Base-by-base conservation (phyloP, 768 basidiomycete genomes). In the Leccinum incarnatum region DNA sequence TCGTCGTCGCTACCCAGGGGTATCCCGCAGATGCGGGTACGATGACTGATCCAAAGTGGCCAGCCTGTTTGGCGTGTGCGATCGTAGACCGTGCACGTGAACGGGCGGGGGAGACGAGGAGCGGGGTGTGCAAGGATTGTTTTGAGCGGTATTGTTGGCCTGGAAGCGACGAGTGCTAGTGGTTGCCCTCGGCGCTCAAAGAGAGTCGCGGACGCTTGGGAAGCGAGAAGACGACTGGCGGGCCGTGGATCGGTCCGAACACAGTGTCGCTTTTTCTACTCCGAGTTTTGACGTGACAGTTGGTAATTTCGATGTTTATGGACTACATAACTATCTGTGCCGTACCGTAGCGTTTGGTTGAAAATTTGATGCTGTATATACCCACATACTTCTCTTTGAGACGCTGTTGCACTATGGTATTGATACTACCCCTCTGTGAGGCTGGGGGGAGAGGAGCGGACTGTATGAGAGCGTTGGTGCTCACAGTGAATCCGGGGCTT, bases 61-160 rank as follows among this genome's bases (percentile, higher is more conserved):
- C 79, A 0, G 76, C 76, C 23, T 83, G 81, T 53, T 64, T 85
- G 19, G 80, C 81, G 4, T 84, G 83, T 54, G 82, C 80, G 0
- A 62, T 83, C 11, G 76, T 81, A 27, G 83, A 84, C 51, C 76
- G 81, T 19, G 77, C 76, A 9, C 68, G 79, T 3, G 58, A 56
- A 37, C 53, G 72, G 30, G 62, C 57, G 46, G 64, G 72, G 3
- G 64, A 63, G 34, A 19, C 32, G 8, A 60, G 74, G 48, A 71
- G 67, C 6, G 75, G 75, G 12, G 60, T 75, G 21, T 75, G 74
- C 55, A 57, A 50, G 54, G 63, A 53, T 27, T 75, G 74, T 56
- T 71, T 75, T 48, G 42, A 25, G 48, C 56, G 73, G n/a, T 75
- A 75, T 40, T 75, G 74, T 47, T 75, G 71, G 74, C 15, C 52